phyloP scores from a whole-genome alignment of 495 filamentous ascomycete genomes.

The Tuber calosporum region DNA sequence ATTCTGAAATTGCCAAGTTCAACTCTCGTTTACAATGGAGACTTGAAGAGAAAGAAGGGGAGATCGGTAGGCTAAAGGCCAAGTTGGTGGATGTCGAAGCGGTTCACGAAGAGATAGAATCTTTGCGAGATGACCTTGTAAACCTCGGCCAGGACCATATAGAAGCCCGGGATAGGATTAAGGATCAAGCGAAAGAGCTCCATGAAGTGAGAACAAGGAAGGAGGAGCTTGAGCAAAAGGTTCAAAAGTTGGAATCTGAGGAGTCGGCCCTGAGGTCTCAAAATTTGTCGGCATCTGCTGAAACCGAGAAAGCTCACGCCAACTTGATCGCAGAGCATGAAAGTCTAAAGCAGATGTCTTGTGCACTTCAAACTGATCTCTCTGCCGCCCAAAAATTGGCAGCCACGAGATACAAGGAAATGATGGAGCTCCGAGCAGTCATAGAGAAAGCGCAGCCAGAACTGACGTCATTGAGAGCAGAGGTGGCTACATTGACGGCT shows the following conservation, averaged over 20 bases:
- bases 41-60: constrained; percentile 61
- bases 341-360: constrained; percentile 60
- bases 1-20: constrained; percentile 44
- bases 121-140: constrained; percentile 67
- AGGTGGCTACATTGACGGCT: constrained; percentile 63
- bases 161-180: constrained; percentile 72
- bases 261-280: constrained; percentile 61
- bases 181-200: constrained; percentile 63
- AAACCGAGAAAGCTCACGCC: constrained; percentile 52
- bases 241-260: constrained; percentile 34
- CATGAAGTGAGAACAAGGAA: constrained; percentile 50
- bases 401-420: constrained; percentile 75
- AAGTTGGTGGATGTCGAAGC: constrained; percentile 71
- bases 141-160: constrained; percentile 73
- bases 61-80: constrained; percentile 58
- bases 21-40: neutral
- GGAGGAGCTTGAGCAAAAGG: constrained; percentile 47
- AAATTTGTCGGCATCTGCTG: constrained; percentile 47
- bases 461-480: constrained; percentile 63
- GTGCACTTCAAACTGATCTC: constrained; percentile 71
- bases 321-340: constrained; percentile 65
- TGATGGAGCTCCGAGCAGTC: constrained; percentile 67
- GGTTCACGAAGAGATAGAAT: constrained; percentile 77
- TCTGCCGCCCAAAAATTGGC: constrained; percentile 80
- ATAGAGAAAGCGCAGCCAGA: constrained; percentile 83